Percentiles rank a stretch among this genome's conserved stretches.
These are phyloP conservation scores for Cryphonectria japonica DNA, from an alignment of 2,329 filamentous ascomycete species.

Conservation along the genomic window DNA sequence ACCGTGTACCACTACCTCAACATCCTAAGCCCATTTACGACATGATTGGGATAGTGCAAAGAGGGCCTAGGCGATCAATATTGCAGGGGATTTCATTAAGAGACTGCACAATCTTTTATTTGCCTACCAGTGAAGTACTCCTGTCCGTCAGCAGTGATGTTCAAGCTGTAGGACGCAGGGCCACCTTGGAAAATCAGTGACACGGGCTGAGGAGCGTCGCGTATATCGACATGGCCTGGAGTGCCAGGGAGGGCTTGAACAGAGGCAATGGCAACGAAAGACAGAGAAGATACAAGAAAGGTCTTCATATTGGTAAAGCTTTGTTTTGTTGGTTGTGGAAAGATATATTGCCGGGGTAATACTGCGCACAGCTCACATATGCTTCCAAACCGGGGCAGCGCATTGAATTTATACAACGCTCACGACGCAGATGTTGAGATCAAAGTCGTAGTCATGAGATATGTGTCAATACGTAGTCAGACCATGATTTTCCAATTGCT, in stretches of 20 bases:
- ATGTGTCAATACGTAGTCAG: not conserved
- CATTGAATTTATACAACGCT: not conserved
- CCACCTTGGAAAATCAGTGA: constrained; percentile 17
- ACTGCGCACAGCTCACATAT: not conserved
- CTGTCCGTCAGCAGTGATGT: constrained; percentile 18
- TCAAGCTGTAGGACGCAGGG: constrained; percentile 18
- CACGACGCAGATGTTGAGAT: not conserved
- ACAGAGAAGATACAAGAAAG: not conserved
- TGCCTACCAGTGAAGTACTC: constrained; percentile 21
- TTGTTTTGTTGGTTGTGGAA: not conserved
- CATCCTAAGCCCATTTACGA: not conserved
- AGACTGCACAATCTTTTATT: not conserved
- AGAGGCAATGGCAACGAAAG: constrained; percentile 1
- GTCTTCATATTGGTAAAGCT: not conserved
- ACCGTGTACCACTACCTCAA: not conserved
- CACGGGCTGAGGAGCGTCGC: not conserved
- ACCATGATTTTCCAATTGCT: not conserved
- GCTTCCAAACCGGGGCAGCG: not conserved
- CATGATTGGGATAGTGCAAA: not conserved
- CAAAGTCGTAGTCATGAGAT: not conserved
- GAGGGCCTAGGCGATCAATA: too few species aligned
- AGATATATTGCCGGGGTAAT: not conserved
- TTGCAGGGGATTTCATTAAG: not conserved
- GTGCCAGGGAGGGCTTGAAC: not conserved
- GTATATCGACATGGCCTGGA: not conserved